phyloP scores from a whole-genome alignment of 441 rosid species.

The Isatis lusitanica region DNA sequence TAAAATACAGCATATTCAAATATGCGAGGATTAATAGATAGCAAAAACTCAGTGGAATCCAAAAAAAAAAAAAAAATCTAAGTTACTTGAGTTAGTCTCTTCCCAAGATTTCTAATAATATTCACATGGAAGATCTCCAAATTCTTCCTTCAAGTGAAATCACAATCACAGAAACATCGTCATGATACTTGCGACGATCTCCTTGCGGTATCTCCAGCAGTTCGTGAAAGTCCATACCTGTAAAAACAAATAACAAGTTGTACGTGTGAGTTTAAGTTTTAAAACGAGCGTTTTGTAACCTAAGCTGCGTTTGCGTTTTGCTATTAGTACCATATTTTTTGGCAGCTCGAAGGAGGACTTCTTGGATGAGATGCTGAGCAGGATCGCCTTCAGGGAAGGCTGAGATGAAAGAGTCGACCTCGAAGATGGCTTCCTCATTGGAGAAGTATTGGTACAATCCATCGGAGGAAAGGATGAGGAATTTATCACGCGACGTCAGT shows the following conservation, averaged over 20 bases:
- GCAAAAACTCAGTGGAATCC: neutral
- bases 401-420: conserved; percentile 55
- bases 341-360: conserved; percentile 66
- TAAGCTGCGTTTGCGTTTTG: neutral
- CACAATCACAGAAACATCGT: conserved; percentile 68
- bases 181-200: conserved; percentile 65
- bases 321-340: conserved; percentile 53
- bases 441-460: conserved; percentile 68
- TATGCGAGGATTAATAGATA: neutral
- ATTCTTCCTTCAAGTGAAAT: conserved; percentile 73
- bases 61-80: neutral
- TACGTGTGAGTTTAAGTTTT: neutral
- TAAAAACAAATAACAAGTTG: neutral
- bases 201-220: conserved; percentile 74
- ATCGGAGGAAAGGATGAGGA: conserved; percentile 63
- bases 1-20: neutral
- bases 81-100: conserved; percentile 9
- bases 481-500: conserved; percentile 52
- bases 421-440: conserved; percentile 57
- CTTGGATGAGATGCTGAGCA: conserved; percentile 66
- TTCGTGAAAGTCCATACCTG: conserved; percentile 70
- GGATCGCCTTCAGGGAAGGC: conserved; percentile 73
- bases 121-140: conserved; percentile 63
- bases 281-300: neutral
- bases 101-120: neutral